Evolutionary conservation across 169 alveolate genomes (phyloP).

Genomic region (Babesia ovis): DNA sequence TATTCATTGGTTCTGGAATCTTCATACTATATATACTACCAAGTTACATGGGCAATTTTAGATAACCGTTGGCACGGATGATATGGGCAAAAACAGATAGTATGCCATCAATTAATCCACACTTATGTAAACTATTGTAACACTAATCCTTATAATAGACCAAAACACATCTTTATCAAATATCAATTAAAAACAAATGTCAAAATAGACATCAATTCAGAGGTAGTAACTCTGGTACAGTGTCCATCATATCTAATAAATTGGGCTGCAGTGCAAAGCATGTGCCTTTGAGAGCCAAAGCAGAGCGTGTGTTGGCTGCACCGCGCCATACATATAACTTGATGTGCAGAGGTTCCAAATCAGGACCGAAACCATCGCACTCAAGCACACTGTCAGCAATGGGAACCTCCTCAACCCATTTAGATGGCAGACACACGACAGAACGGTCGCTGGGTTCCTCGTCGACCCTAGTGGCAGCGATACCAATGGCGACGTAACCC

Average conservation of each 20-base stretch:
- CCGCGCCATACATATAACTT: conserved; percentile 38
- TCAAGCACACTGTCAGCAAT: conserved; percentile 17
- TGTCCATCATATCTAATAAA: conserved; percentile 40
- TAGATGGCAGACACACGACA: conserved; percentile 43
- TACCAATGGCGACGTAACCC: conserved; percentile 52
- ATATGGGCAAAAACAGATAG: too few relatives aligned
- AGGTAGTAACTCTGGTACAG: conserved; percentile 45
- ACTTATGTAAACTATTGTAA: too few relatives aligned
- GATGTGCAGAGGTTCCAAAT: conserved; percentile 20
- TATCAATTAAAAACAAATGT: too few relatives aligned
- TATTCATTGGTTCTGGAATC: too few relatives aligned
- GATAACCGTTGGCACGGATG: too few relatives aligned
- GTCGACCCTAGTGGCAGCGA: conserved; percentile 48
- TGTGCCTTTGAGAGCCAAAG: conserved; percentile 33
- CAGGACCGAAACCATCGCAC: conserved; percentile 43
- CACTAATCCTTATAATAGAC: too few relatives aligned
- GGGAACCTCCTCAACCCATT: conserved; percentile 44
- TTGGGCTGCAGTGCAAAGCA: conserved; percentile 59
- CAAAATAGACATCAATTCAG: neutral
- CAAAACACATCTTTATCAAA: too few relatives aligned
- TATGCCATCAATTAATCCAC: too few relatives aligned
- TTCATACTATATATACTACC: too few relatives aligned
- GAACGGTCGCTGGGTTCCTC: conserved; percentile 37
- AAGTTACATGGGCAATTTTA: too few relatives aligned
- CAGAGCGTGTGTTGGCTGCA: conserved; percentile 16